Base-by-base conservation (phyloP, 2,329 filamentous ascomycete genomes). In the Aspergillus sp. region DNA sequence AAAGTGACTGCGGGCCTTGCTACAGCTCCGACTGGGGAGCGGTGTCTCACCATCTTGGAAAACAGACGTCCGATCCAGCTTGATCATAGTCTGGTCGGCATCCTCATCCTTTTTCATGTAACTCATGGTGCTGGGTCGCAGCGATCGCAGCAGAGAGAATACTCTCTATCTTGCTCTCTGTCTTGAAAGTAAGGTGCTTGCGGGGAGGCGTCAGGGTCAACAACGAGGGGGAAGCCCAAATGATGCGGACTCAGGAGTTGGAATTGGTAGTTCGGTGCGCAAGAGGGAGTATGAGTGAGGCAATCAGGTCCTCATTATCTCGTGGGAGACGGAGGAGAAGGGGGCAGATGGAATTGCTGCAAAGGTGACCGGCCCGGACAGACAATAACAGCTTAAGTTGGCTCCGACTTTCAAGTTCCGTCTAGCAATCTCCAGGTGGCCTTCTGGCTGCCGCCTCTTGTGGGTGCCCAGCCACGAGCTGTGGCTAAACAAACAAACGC, bases 101-200 rank as follows among this genome's bases (percentile, higher is more conserved):
- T 99, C 95, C 84, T 98, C 95, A 79, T 99, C 93, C 84, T 96
- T 98, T 83, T 99, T 99, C 83, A 93, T 89, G 86, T 95, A 96
- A 80, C 90, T 95, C 93, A 96, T 96, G 23, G 61, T 76, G 74
- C 62, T 63, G 62, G 64, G 64, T 66, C 66, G 66, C 69, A 66
- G 66, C 60, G 61, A 67, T 67, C 64, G 66, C 66, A 66, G 68
- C 69, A 69, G 68, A 65, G 60, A 52, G 48, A 48, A 50, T 8
- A 15, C 47, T 46, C 48, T 56, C 54, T 59, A 56, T 50, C 31
- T 54, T 52, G 50, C 46, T 62, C 59, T 62, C 53, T 58, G 39
- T 27, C 41, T 56, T 57, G 19, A 53, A 43, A 31, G 35, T 48
- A 52, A 48, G 15, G 35, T 46, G 56, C 58, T 56, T 61, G 58